phyloP scores from a whole-genome alignment of 352 stramenopile species.

The Elongisporangium senticosum region DNA sequence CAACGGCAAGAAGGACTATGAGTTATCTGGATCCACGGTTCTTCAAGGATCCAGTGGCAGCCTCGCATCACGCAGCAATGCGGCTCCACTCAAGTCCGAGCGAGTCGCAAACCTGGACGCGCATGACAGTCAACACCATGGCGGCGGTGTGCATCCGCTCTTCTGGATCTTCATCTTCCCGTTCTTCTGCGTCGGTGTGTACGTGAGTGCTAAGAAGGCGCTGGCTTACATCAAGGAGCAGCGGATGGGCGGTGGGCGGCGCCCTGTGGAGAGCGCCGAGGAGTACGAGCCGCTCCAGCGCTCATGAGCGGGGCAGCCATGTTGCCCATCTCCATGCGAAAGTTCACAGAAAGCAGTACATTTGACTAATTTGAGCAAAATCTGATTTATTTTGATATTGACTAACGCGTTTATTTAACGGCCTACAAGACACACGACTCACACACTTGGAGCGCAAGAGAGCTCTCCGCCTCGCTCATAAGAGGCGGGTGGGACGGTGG shows the following conservation, averaged over 20 bases:
- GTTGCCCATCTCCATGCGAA: not conserved
- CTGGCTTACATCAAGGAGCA: constrained; percentile 50
- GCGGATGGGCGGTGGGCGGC: constrained; percentile 17
- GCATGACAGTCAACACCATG: not conserved
- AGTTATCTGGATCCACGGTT: not conserved
- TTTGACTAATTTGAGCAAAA: not conserved
- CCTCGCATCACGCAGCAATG: not conserved
- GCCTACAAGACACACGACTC: no score
- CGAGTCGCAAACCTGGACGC: not conserved
- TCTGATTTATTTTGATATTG: not conserved
- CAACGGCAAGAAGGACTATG: not conserved
- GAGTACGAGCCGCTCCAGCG: not conserved
- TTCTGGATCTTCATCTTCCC: constrained; percentile 54
- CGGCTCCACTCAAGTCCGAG: not conserved
- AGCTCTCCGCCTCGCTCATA: no score
- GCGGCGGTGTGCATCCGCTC: constrained; percentile 12
- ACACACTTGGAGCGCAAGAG: no score
- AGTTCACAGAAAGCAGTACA: not conserved
- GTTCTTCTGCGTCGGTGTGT: constrained; percentile 60
- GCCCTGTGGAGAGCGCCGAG: not conserved
- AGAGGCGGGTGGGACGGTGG: no score
- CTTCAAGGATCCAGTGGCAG: not conserved
- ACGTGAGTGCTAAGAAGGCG: constrained; percentile 33
- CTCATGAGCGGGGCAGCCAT: not conserved
- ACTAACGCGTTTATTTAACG: not conserved